These are phyloP conservation scores for Coriolopsis trogii DNA, from an alignment of 1,284 basidiomycete genomes.

Conservation along the genomic window DNA sequence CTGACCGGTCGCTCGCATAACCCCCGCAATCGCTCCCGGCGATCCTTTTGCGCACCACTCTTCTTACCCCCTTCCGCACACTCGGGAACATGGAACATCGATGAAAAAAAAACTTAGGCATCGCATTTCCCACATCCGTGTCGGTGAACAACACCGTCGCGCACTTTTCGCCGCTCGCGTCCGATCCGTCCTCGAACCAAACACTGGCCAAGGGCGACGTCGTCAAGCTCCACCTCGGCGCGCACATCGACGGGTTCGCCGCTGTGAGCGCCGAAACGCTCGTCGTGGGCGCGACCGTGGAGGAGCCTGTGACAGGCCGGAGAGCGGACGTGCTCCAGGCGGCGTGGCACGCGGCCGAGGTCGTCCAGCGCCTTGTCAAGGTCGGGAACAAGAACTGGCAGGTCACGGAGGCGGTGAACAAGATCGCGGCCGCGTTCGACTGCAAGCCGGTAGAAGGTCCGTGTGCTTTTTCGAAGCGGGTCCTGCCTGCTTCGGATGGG, in stretches of 20 bases:
- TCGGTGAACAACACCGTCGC: constrained; percentile 91
- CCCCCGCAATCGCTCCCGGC: too few species aligned
- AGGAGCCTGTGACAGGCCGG: constrained; percentile 80
- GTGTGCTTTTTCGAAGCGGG: constrained; percentile 27
- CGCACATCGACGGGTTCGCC: constrained; percentile 96
- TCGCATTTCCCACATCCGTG: constrained; percentile 93
- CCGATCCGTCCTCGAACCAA: constrained; percentile 69
- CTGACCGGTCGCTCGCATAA: too few species aligned
- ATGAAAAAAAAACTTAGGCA: too few species aligned
- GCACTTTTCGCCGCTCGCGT: constrained; percentile 82
- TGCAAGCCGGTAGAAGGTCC: constrained; percentile 91
- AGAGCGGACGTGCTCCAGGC: constrained; percentile 93
- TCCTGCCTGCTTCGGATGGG: background rate
- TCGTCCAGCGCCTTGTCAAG: constrained; percentile 86
- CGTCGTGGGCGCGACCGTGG: constrained; percentile 76
- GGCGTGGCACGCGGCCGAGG: constrained; percentile 91
- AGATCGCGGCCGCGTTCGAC: constrained; percentile 73
- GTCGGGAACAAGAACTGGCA: constrained; percentile 94
- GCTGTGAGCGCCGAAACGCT: constrained; percentile 91
- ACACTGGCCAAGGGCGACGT: constrained; percentile 87
- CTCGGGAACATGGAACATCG: too few species aligned
- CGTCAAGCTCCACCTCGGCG: constrained; percentile 94
- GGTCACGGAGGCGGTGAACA: constrained; percentile 86
- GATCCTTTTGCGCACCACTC: too few species aligned
- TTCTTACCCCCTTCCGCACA: background rate